Evolutionary conservation across 257 asterid species (phyloP), one percentile per base, ranked within the genome.

Genomic region (Solanum neorickii): DNA sequence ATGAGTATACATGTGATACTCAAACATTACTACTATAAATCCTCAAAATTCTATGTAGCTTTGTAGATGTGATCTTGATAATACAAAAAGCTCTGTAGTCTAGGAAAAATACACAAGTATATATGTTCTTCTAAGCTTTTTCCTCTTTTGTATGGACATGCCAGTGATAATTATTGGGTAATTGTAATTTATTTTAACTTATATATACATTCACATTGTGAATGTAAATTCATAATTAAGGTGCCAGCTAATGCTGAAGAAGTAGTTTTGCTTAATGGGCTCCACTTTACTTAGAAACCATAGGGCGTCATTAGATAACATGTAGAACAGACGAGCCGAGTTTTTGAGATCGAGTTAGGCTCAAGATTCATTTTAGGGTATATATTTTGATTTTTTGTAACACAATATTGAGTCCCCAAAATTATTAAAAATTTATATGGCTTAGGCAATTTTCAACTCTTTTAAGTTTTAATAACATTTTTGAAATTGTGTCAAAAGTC

Each of bases 161-260:
- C 23, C 93, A 39, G 98, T 94, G 94, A 94, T 94, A 20, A 93
- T 89, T 92, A 92, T 92, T 27, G 98, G 98, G 52, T 93, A 93
- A 41, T 20, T 86, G 0, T 97, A 9, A 37, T 74, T 18, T 69
- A 69, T 56, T 56, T 7, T 18, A 18, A 72, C 29, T 39, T 70
- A 16, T 31, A 72, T 15, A 33, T 16, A 18, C 15, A 72, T 31
- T 73, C 6, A 20, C 80, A 33, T 9, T 72, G 16, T 73, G 27
- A 35, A 20, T 13, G 13, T 35, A 73, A 73, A 73, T 37, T 73
- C 47, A 73, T 73, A 35, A 73, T 73, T 73, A 73, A 69, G 98
- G 88, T 96, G 98, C 98, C 98, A 94, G 87, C 93, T 94, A 89
- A 90, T 96, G 98, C 91, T 93, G 92, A 91, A 88, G 86, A 76